These are phyloP conservation scores for Panicum miliaceum DNA, from an alignment of 176 grass and related monocot species.

Conservation along the genomic window DNA sequence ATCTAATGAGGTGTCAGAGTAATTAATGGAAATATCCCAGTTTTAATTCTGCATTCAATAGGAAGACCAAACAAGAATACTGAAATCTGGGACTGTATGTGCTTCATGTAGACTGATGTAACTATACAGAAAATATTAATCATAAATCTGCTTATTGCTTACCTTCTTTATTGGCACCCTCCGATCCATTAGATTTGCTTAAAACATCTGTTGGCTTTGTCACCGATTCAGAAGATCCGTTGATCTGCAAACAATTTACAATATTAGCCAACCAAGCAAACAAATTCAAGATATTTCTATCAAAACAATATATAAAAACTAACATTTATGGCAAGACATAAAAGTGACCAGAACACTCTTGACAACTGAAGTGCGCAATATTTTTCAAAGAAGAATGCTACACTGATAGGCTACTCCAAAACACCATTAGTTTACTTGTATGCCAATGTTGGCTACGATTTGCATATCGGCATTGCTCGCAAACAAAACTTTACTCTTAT, in stretches of 20 bases:
- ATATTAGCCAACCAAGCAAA: slow-evolving; percentile 22
- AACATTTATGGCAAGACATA: neutral
- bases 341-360: neutral
- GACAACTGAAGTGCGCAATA: neutral
- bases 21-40: neutral
- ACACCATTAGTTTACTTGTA: slow-evolving; percentile 16
- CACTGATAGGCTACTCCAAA: slow-evolving; percentile 13
- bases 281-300: slow-evolving; percentile 20
- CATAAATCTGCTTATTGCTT: neutral
- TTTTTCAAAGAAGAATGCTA: slow-evolving; percentile 5
- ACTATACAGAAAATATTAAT: neutral
- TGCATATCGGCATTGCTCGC: neutral
- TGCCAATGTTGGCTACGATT: neutral
- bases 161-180: slow-evolving; percentile 61
- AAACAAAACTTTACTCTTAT: slow-evolving; percentile 12
- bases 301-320: slow-evolving; percentile 24
- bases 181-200: slow-evolving; percentile 45
- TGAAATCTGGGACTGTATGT: neutral
- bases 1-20: neutral
- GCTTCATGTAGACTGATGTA: neutral
- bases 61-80: neutral
- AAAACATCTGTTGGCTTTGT: slow-evolving; percentile 66
- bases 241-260: slow-evolving; percentile 44
- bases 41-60: neutral
- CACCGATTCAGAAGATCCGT: slow-evolving; percentile 32